These are phyloP conservation scores for Phaeophleospora eucalypticola DNA, from an alignment of 2,329 filamentous ascomycete species.

Conservation along the genomic window DNA sequence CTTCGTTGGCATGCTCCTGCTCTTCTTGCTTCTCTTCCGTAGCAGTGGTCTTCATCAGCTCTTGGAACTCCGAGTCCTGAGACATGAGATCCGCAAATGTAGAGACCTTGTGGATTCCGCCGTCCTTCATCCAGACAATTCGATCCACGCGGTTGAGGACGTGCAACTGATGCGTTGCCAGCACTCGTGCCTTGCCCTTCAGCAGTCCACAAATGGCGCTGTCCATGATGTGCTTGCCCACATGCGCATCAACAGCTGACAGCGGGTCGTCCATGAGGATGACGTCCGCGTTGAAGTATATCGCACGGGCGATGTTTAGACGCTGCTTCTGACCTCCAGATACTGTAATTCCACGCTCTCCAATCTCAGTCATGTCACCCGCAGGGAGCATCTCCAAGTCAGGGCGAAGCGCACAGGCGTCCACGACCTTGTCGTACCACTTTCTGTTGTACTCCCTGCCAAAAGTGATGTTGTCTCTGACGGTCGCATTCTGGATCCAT, in stretches of 20 bases:
- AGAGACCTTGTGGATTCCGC: constrained; percentile 76
- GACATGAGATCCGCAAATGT: constrained; percentile 86
- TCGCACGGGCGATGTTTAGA: constrained; percentile 82
- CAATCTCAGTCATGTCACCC: constrained; percentile 86
- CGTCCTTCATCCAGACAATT: constrained; percentile 89
- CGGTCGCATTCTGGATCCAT: constrained; percentile 91
- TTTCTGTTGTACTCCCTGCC: constrained; percentile 66
- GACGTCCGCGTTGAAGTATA: constrained; percentile 61
- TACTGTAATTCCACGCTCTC: constrained; percentile 90
- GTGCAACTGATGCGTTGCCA: constrained; percentile 93
- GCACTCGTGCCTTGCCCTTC: constrained; percentile 80
- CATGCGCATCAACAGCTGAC: constrained; percentile 56
- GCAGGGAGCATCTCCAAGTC: constrained; percentile 92
- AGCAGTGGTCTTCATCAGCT: constrained; percentile 75
- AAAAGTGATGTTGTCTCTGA: constrained; percentile 87
- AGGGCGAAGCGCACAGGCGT: constrained; percentile 76
- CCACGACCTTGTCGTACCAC: constrained; percentile 82
- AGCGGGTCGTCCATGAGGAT: constrained; percentile 62
- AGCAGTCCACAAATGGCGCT: constrained; percentile 87
- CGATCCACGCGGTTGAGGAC: constrained; percentile 86
- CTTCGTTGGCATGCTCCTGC: constrained; percentile 44
- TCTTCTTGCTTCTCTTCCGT: constrained; percentile 48
- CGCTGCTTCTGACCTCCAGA: constrained; percentile 95
- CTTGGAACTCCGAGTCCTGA: constrained; percentile 70
- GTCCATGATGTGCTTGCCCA: constrained; percentile 75